Conservation (phyloP, 176 grass and related monocot genomes). For the Ampelocalamus luodianensis region DNA sequence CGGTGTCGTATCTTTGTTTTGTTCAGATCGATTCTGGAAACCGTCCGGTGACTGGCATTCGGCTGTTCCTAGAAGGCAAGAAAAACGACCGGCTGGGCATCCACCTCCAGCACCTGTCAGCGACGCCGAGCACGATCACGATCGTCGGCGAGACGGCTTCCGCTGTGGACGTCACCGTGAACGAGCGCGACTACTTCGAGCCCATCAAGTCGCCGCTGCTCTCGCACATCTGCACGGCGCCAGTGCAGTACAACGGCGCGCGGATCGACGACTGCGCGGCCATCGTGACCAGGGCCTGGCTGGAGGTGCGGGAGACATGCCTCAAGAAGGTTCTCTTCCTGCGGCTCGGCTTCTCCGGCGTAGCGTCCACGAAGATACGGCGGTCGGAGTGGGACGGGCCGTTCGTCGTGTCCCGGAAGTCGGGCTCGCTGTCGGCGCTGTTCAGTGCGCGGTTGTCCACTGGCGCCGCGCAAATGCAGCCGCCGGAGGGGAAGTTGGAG, state of each 20-base stretch:
- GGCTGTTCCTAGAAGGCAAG: conserved; percentile 88
- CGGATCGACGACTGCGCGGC: conserved; percentile 76
- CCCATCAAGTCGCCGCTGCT: conserved; percentile 71
- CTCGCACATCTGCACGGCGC: conserved; percentile 86
- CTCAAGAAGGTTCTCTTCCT: conserved; percentile 85
- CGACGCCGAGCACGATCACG: conserved; percentile 48
- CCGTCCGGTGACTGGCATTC: conserved; percentile 79
- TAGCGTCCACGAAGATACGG: conserved; percentile 75
- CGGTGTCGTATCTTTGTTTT: not conserved
- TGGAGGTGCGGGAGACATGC: conserved; percentile 82
- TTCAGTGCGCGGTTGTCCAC: conserved; percentile 62
- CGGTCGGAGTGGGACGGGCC: conserved; percentile 83
- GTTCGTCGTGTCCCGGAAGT: conserved; percentile 47
- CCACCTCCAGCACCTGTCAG: conserved; percentile 79
- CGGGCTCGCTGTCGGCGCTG: conserved; percentile 64
- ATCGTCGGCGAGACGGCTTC: conserved; percentile 48
- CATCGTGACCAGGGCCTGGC: conserved; percentile 82
- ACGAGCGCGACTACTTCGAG: conserved; percentile 67
- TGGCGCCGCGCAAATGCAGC: conserved; percentile 7
- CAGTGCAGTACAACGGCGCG: conserved; percentile 67
- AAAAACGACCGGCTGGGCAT: conserved; percentile 70
- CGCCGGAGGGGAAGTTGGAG: conserved; percentile 57
- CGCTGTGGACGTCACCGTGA: conserved; percentile 15
- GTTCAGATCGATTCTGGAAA: conserved; percentile 68
- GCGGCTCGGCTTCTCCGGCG: conserved; percentile 78